phyloP scores from a whole-genome alignment of 148 eudicot genomes.

The Amaranthus palmeri region DNA sequence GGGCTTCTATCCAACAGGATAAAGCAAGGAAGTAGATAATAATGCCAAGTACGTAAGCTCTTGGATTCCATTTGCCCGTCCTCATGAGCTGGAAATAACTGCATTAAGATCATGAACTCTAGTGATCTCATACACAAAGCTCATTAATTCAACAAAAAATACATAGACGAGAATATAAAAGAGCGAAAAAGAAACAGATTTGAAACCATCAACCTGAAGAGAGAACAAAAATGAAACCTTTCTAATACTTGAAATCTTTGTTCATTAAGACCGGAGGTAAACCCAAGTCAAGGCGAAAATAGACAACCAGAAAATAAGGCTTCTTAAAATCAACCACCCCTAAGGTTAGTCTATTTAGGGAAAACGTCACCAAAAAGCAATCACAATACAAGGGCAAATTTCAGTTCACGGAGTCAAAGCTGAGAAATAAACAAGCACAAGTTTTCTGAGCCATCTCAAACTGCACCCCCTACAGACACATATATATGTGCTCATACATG shows the following conservation, averaged over 20 bases:
- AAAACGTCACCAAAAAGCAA: not conserved
- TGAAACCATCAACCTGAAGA: not conserved
- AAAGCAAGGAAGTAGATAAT: slow-evolving; percentile 74
- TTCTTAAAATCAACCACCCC: not conserved
- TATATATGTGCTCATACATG: slow-evolving; percentile 1
- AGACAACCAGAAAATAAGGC: not conserved
- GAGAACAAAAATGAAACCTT: not conserved
- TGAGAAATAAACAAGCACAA: not conserved
- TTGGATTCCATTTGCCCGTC: slow-evolving; percentile 13
- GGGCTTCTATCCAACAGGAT: slow-evolving; percentile 45
- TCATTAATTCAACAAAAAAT: not conserved
- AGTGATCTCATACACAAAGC: not conserved
- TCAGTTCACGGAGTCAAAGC: not conserved
- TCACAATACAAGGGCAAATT: not conserved
- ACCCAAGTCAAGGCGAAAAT: not conserved
- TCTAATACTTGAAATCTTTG: not conserved
- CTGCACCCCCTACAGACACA: not conserved
- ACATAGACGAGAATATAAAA: not conserved
- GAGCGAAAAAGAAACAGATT: not conserved
- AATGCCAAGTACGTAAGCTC: slow-evolving; percentile 30
- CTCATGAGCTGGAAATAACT: slow-evolving; percentile 50
- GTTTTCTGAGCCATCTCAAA: not conserved
- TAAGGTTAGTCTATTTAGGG: not conserved
- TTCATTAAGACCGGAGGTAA: not conserved
- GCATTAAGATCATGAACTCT: slow-evolving; percentile 24